A percentile compares a stretch with the other conserved stretches of the same genome.
phyloP scores from a whole-genome alignment of 306 rosid genomes.

The Acacia crassicarpa region DNA sequence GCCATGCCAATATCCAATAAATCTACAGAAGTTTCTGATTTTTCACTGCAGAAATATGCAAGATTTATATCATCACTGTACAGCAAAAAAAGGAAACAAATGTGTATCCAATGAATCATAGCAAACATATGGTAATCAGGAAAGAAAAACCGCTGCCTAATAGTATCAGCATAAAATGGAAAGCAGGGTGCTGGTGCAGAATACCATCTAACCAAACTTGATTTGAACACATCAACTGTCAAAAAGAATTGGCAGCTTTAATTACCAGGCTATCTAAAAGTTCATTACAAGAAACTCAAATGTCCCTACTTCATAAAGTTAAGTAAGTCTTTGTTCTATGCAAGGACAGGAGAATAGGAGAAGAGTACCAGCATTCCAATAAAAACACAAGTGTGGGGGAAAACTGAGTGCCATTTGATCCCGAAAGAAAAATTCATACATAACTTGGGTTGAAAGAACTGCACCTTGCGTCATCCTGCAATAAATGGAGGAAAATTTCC shows the following conservation, averaged over 20 bases:
- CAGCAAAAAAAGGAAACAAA: neutral
- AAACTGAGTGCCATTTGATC: neutral
- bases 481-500: slow-evolving; percentile 87
- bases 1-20: slow-evolving; percentile 34
- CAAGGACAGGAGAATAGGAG: neutral
- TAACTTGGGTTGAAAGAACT: neutral
- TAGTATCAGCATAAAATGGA: neutral
- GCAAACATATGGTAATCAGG: neutral
- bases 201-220: neutral
- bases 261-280: neutral
- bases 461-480: slow-evolving; percentile 64
- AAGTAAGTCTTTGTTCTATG: neutral
- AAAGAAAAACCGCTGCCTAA: neutral
- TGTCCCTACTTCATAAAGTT: neutral
- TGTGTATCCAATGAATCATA: neutral
- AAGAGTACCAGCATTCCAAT: neutral
- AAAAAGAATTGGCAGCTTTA: neutral
- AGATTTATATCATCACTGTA: slow-evolving; percentile 30
- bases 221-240: neutral
- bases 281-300: neutral
- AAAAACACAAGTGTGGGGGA: neutral
- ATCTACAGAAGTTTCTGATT: slow-evolving; percentile 42
- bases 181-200: neutral
- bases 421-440: neutral
- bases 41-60: slow-evolving; percentile 56